phyloP scores from a whole-genome alignment of 495 filamentous ascomycete genomes.

The Evernia prunastri region DNA sequence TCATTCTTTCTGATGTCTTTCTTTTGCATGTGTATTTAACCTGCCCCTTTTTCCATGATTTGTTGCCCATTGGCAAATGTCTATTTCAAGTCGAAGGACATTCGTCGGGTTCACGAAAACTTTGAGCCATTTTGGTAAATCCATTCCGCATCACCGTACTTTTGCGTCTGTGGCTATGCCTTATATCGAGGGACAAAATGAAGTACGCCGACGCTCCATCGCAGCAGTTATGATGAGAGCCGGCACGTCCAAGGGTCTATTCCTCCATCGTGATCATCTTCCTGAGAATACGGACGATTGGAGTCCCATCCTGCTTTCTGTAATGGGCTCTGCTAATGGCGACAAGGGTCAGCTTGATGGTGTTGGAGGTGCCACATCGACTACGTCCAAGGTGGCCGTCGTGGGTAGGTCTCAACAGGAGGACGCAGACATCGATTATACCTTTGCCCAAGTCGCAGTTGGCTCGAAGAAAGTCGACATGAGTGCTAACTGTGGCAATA shows the following conservation, averaged over 20 bases:
- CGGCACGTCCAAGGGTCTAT: background rate
- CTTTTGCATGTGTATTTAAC: background rate
- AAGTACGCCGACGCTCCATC: background rate
- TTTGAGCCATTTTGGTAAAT: background rate
- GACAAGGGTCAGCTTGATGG: background rate
- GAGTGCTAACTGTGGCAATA: background rate
- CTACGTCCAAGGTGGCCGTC: background rate
- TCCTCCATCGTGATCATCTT: background rate
- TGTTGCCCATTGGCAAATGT: background rate
- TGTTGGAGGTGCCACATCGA: background rate
- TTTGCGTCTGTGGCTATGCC: background rate
- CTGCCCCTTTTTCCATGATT: background rate
- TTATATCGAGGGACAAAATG: background rate
- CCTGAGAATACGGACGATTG: background rate
- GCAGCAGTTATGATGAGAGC: background rate
- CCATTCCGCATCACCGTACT: background rate
- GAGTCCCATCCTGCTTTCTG: background rate
- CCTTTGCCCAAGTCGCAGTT: background rate
- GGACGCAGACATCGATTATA: background rate
- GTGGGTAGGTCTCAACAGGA: background rate
- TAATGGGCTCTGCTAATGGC: background rate
- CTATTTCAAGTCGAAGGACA: background rate
- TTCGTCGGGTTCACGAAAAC: background rate
- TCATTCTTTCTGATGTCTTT: no score
- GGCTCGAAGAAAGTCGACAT: background rate